These are phyloP conservation scores for Phytophthora ramorum DNA, from an alignment of 352 stramenopile genomes.

Conservation along the genomic window DNA sequence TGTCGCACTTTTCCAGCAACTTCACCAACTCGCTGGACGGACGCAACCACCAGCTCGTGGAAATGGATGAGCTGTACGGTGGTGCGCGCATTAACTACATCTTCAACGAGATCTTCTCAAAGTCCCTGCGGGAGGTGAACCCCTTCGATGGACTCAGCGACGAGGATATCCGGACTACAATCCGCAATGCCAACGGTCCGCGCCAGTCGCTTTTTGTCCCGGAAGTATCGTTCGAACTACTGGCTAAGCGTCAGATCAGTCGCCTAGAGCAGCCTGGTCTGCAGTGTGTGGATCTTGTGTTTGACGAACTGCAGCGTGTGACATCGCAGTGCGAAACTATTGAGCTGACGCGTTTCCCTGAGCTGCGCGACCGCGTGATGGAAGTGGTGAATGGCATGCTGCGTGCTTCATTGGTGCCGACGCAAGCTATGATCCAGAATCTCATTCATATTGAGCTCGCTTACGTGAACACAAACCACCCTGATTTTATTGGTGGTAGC, in stretches of 20 bases:
- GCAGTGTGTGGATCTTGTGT: slow-evolving; percentile 98
- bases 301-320: slow-evolving; percentile 98
- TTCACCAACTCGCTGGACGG: slow-evolving; percentile 93
- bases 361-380: slow-evolving; percentile 95
- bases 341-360: slow-evolving; percentile 95
- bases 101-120: slow-evolving; percentile 97
- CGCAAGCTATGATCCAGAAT: slow-evolving; percentile 97
- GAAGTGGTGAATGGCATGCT: slow-evolving; percentile 94
- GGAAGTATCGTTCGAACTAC: slow-evolving; percentile 98
- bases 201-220: slow-evolving; percentile 98
- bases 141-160: slow-evolving; percentile 97
- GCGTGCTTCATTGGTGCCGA: slow-evolving; percentile 77
- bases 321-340: slow-evolving; percentile 95
- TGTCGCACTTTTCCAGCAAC: slow-evolving; percentile 93
- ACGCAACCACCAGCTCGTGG: slow-evolving; percentile 82
- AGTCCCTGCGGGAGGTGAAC: slow-evolving; percentile 92
- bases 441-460: slow-evolving; percentile 99
- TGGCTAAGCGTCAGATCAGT: slow-evolving; percentile 98
- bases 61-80: slow-evolving; percentile 95
- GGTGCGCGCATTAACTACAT: slow-evolving; percentile 98
- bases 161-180: slow-evolving; percentile 99
- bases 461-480: slow-evolving; percentile 99
- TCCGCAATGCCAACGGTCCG: slow-evolving; percentile 98
- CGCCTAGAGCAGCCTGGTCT: slow-evolving; percentile 95
- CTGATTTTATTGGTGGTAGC: slow-evolving; percentile 98